Base-by-base conservation (phyloP, 73 alveolate species). In the Paramecium sexaurelia region DNA sequence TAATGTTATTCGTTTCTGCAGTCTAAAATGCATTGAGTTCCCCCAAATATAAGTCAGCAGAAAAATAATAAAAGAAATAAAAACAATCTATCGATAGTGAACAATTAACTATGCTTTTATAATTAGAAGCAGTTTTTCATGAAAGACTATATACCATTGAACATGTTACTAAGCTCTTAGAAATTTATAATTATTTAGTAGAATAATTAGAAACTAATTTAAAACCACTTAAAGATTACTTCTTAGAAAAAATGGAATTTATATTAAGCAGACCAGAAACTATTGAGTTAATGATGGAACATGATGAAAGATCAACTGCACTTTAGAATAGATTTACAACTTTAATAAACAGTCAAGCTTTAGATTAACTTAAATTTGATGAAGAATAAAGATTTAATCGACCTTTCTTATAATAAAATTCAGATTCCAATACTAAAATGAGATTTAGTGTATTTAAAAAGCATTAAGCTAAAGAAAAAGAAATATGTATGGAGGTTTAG, bases 261-360 rank as follows among this genome's bases (percentile, higher is more conserved):
- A 10, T 61, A 61, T 61, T 61, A 24, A 61, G 83, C n/a, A 61
- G 83, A 3, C 83, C 83, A 61, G 83, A 61, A 61, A 61, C 83
- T 2, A 61, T 61, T 5, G 43, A 32, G 5, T 11, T 61, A 7
- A 61, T 61, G 83, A 61, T 29, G 43, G 83, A 61, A 22, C 11
- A 61, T 26, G 83, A 61, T 61, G 83, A 61, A 11, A 29, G 43
- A 61, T 61, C 83, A 26, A 61, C 83, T 11, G 83, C 39, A 10
- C 22, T 61, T 11, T 61, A 61, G 13, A 61, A 61, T 61, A 61
- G 83, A 61, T 61, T 22, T 29, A 61, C 83, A 13, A 61, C 83
- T 7, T 29, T 61, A 11, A 61, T 61, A 32, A 61, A 61, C 9
- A 32, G 26, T 10, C 26, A 26, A 32, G 43, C 39, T 0, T 24